Evolutionary conservation across 148 eudicot species (phyloP).

Genomic region (Cornus kousa): DNA sequence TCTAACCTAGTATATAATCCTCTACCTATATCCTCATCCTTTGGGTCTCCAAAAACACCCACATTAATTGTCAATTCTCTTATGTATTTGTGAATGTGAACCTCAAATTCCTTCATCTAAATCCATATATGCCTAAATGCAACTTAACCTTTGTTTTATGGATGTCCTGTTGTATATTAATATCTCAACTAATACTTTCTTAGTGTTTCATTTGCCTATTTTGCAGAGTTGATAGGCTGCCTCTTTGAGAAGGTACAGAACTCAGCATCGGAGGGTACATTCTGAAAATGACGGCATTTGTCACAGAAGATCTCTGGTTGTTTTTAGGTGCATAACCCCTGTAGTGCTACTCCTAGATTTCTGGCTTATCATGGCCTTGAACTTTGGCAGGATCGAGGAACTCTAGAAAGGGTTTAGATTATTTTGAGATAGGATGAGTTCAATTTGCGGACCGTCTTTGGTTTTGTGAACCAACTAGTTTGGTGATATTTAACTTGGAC

Average conservation of each 20-base stretch:
- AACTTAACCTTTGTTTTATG: not conserved
- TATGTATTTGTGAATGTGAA: too few species aligned
- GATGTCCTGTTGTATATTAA: not conserved
- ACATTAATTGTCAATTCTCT: too few species aligned
- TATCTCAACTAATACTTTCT: not conserved
- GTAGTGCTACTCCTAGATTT: slow-evolving; percentile 6
- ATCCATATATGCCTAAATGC: too few species aligned
- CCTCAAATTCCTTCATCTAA: too few species aligned
- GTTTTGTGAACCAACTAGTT: not conserved
- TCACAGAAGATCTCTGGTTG: not conserved
- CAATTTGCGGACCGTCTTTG: not conserved
- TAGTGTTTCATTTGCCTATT: not conserved
- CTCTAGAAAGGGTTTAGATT: not conserved
- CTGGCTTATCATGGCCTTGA: not conserved
- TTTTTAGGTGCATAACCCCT: not conserved
- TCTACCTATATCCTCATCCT: too few species aligned
- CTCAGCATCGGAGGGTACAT: not conserved
- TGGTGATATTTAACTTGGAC: not conserved
- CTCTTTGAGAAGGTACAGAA: not conserved
- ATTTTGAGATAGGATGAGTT: slow-evolving; percentile 5
- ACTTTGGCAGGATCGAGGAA: not conserved
- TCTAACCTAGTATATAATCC: too few species aligned
- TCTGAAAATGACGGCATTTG: not conserved
- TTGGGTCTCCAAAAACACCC: too few species aligned
- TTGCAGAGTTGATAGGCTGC: not conserved